These are phyloP conservation scores for Zea mays DNA, from an alignment of 176 grass and related monocot species.

Conservation along the genomic window DNA sequence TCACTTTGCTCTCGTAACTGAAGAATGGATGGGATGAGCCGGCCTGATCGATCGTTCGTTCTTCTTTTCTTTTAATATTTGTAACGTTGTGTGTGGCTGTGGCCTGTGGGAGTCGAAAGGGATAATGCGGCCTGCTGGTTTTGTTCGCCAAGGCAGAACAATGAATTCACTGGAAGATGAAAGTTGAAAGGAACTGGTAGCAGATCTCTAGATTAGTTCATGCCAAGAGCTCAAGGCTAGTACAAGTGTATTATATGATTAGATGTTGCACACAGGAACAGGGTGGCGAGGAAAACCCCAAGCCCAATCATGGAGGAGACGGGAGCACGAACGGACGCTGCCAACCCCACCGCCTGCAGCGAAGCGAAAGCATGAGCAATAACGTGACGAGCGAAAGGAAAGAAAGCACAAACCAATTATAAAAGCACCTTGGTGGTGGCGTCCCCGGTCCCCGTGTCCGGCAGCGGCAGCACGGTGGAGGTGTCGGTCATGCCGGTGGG, in stretches of 20 bases:
- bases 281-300: neutral
- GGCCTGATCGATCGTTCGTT: neutral
- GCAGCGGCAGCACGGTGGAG: constrained; percentile 44
- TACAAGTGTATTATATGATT: neutral
- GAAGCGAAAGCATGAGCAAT: neutral
- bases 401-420: neutral
- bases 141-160: neutral
- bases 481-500: constrained; percentile 54
- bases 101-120: neutral
- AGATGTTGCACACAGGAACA: neutral
- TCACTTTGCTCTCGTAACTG: constrained; percentile 14
- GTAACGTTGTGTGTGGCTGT: too few species aligned
- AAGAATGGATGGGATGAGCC: neutral
- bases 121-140: neutral
- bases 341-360: constrained; percentile 41
- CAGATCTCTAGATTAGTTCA: neutral
- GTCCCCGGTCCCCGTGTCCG: constrained; percentile 23
- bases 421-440: constrained; percentile 17
- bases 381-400: neutral
- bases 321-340: neutral
- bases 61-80: too few species aligned
- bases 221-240: neutral
- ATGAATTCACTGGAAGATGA: constrained; percentile 17
- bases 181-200: neutral
- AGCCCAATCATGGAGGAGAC: constrained; percentile 34